Evolutionary conservation across 768 basidiomycete genomes (phyloP), one percentile per base, ranked within the genome.

Genomic region (Trametes gibbosa): DNA sequence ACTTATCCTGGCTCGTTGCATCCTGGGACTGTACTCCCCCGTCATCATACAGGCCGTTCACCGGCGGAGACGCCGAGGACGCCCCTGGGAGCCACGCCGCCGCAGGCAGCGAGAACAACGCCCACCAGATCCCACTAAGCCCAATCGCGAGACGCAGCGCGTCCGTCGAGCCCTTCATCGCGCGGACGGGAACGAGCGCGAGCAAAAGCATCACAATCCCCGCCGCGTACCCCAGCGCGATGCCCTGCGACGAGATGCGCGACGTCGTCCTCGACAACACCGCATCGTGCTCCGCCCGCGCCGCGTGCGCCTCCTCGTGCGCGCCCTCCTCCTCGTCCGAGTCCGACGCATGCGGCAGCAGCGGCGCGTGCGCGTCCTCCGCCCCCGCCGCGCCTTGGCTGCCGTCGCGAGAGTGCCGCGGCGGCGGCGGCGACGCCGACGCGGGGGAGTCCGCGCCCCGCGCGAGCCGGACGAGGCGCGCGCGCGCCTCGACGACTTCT

Each of bases 51-150:
- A 65, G 59, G 0, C 50, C 39, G 0, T 34, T 53, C 0, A 19
- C 32, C 1, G 50, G 60, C 19, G 62, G 66, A 19, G 53, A 13
- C 32, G 54, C 68, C 19, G 61, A 61, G 7, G 54, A 59, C 37
- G 68, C 58, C 12, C 78, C 76, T 0, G 91, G 91, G 0, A 95
- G 72, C 83, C 87, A 92, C 0, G 88, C 32, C 0, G 84, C 85
- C 2, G 91, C 88, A 3, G 92, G 92, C 4, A 96, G 69, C 0
- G 89, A 87, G 60, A 92, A 92, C 0, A 87, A 29, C 0, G 84
- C 85, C 96, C 96, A 98, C 89, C 92, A 95, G 0, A 87, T 70
- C 0, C 94, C 95, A 65, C 88, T 93, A 7, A 90, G 69, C 0
- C 89, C 90, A 35, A 98, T 91, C 0, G 92, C 92, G 0, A 96